Evolutionary conservation across 768 basidiomycete genomes (phyloP).

Genomic region (Russula virescens): DNA sequence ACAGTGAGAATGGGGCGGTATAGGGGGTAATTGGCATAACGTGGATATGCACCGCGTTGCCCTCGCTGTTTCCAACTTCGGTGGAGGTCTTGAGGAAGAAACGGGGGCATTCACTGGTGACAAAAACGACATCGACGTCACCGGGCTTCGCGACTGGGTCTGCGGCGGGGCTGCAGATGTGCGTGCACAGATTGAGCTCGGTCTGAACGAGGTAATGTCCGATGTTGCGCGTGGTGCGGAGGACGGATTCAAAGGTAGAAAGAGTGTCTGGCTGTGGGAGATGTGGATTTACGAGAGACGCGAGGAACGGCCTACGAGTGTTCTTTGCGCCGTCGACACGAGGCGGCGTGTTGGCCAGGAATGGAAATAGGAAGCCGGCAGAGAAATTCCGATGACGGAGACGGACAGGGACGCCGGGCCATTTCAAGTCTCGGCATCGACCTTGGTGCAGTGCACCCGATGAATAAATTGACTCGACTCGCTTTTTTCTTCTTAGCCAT

Average conservation of each 20-base stretch:
- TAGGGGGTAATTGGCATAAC: no score
- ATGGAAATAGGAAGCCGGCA: background rate
- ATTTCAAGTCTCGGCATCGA: no score
- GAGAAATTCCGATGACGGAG: no score
- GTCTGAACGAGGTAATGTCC: constrained; percentile 61
- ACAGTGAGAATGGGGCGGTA: no score
- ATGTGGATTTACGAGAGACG: constrained; percentile 67
- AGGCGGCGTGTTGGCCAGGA: background rate
- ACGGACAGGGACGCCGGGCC: no score
- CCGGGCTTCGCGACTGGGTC: constrained; percentile 47
- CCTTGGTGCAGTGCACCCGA: background rate
- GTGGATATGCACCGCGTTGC: constrained; percentile 66
- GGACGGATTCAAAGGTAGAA: constrained; percentile 54
- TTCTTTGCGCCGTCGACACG: constrained; percentile 70
- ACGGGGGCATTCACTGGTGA: constrained; percentile 67
- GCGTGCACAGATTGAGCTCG: constrained; percentile 63
- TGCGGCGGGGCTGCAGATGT: constrained; percentile 51
- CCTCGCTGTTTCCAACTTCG: constrained; percentile 91
- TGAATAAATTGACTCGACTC: background rate
- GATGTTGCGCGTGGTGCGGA: constrained; percentile 65
- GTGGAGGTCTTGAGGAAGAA: constrained; percentile 79
- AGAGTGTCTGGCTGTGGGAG: constrained; percentile 30
- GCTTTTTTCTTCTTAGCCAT: constrained; percentile 22
- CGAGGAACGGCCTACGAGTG: constrained; percentile 78
- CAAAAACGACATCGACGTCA: constrained; percentile 78